These are phyloP conservation scores for Rhizopogon parksii DNA, from an alignment of 1,284 basidiomycete genomes.

Conservation along the genomic window DNA sequence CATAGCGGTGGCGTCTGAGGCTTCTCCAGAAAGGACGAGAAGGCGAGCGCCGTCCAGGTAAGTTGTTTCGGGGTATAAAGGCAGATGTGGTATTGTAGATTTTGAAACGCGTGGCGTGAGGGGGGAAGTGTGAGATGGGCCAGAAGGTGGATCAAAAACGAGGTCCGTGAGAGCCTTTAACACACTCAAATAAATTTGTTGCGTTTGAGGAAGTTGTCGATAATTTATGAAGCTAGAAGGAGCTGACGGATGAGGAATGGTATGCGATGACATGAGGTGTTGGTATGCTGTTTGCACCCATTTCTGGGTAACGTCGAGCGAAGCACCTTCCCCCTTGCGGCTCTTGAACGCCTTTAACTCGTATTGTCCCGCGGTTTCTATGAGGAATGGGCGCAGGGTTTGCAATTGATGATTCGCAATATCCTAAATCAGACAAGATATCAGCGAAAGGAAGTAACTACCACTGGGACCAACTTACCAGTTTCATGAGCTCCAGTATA, in stretches of 20 bases:
- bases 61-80: constrained; percentile 72
- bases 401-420: constrained; percentile 94
- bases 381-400: constrained; percentile 77
- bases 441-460: constrained; percentile 12
- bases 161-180: constrained; percentile 66
- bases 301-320: constrained; percentile 50
- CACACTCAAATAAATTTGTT: constrained; percentile 50
- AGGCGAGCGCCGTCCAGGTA: constrained; percentile 79
- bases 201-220: constrained; percentile 39
- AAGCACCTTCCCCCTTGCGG: constrained; percentile 40
- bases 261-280: constrained; percentile 31
- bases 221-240: constrained; percentile 36
- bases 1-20: constrained; percentile 67
- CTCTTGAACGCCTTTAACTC: constrained; percentile 76
- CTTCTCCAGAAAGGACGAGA: constrained; percentile 62
- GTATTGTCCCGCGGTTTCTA: constrained; percentile 74
- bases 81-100: constrained; percentile 28
- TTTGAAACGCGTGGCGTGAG: constrained; percentile 21
- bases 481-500: constrained; percentile 91
- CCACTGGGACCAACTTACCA: constrained; percentile 47
- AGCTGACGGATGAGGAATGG: constrained; percentile 38
- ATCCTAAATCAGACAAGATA: constrained; percentile 48
- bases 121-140: constrained; percentile 24
- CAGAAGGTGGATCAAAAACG: constrained; percentile 53
- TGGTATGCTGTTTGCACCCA: constrained; percentile 51